Evolutionary conservation across 202 grass and related monocot genomes (phyloP), one percentile per base, ranked within the genome.

Genomic region (Schoenoplectus tabernaemontani): DNA sequence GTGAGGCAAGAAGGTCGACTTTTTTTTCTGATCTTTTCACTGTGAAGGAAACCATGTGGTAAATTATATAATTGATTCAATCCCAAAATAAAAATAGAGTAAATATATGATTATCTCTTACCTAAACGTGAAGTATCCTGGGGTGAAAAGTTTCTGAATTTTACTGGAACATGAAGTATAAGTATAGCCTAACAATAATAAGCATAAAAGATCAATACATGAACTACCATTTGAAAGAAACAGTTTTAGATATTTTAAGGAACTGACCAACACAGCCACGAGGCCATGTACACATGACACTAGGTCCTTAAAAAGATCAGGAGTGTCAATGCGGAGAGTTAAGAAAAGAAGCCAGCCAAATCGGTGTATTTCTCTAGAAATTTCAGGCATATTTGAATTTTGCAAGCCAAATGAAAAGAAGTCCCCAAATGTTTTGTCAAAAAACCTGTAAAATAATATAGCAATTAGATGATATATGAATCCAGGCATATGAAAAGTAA

Each of bases 321-420:
- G 83, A 69, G 84, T 87, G 84, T 91, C 88, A 26, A 84, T 86
- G 39, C 86, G 89, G 82, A 93, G 84, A 62, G 85, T 86, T 88
- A 93, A 81, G 80, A 97, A 97, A 46, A 97, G 74, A 81, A 89
- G 63, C 94, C 94, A 97, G 54, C 94, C 94, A 81, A 97, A 97
- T 82, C 32, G 59, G 62, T 79, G 43, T 70, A 86, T 92, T 17
- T 92, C 91, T 66, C 64, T 85, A 77, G 60, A 78, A 68, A 65
- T 84, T 81, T 72, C 47, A 12, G 57, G 59, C 16, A 44, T 85
- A 59, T 51, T 71, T 81, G 87, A 20, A 38, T 81, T 54, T 70
- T 84, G 83, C 48, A 17, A 86, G 43, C 64, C 4, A 56, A 78
- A 78, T 82, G 85, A 90, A 82, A 97, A 97, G 26, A 97, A 87